Percentiles rank a stretch among this genome's conserved stretches.
These are phyloP conservation scores for Rhazya stricta DNA, from an alignment of 257 asterid genomes.

Conservation along the genomic window DNA sequence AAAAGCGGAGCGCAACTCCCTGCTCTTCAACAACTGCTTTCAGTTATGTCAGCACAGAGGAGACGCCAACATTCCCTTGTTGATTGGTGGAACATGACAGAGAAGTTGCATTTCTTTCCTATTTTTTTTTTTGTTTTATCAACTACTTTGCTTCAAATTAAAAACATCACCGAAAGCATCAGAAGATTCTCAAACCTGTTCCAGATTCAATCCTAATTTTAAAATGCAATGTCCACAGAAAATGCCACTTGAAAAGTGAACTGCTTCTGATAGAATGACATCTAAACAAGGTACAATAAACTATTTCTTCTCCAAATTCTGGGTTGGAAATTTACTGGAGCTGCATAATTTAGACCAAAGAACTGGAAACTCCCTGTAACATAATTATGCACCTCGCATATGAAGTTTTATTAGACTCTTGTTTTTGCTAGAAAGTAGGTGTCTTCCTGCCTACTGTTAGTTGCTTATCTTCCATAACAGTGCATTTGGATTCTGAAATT, in stretches of 20 bases:
- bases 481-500: neutral
- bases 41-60: neutral
- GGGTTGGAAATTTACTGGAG: neutral
- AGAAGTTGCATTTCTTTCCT: no score
- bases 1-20: neutral
- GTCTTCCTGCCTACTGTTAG: neutral
- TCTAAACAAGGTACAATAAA: neutral
- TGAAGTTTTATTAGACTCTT: neutral
- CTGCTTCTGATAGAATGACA: no score
- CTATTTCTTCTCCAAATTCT: neutral
- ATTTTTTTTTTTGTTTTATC: neutral
- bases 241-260: neutral
- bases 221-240: neutral
- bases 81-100: neutral
- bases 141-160: neutral
- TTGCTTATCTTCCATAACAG: neutral
- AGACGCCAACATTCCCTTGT: neutral
- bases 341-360: neutral
- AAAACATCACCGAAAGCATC: neutral
- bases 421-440: neutral
- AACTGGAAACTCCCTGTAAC: neutral
- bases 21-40: neutral
- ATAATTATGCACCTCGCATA: neutral
- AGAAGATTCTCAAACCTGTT: neutral
- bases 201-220: neutral